Evolutionary conservation across 2,329 filamentous ascomycete species (phyloP).

Genomic region (Pleomassaria siparia): DNA sequence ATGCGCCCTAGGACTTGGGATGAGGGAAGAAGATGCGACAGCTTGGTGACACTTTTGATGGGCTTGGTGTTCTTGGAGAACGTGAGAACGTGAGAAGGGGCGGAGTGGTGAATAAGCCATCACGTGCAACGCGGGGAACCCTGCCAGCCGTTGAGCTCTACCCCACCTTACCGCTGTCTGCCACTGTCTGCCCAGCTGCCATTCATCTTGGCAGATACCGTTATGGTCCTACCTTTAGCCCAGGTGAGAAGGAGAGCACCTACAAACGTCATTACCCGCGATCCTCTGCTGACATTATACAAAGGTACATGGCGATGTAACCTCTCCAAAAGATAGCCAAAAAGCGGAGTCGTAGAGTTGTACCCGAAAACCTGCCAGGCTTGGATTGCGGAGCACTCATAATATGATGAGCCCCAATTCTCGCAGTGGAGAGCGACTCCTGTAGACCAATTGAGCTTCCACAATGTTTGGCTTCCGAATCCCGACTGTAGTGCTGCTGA

Average conservation of each 20-base stretch:
- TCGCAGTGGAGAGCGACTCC: neutral
- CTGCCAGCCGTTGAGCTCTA: neutral
- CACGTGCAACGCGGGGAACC: conserved; percentile 2
- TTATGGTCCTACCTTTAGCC: too few relatives aligned
- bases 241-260: neutral
- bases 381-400: too few relatives aligned
- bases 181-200: neutral
- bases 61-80: neutral
- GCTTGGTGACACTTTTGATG: neutral
- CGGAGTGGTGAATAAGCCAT: neutral
- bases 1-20: neutral
- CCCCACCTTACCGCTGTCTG: neutral
- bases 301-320: conserved; percentile 2
- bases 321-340: neutral
- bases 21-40: neutral
- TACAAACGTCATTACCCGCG: neutral
- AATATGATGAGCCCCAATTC: neutral
- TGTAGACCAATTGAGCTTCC: neutral
- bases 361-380: neutral
- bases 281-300: neutral
- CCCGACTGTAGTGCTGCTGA: neutral
- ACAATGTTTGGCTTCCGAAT: neutral
- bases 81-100: neutral
- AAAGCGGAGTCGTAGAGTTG: neutral
- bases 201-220: conserved; percentile 2